phyloP scores from a whole-genome alignment of 371 early-diverging fungal genomes.

The Funneliformis caledonium region DNA sequence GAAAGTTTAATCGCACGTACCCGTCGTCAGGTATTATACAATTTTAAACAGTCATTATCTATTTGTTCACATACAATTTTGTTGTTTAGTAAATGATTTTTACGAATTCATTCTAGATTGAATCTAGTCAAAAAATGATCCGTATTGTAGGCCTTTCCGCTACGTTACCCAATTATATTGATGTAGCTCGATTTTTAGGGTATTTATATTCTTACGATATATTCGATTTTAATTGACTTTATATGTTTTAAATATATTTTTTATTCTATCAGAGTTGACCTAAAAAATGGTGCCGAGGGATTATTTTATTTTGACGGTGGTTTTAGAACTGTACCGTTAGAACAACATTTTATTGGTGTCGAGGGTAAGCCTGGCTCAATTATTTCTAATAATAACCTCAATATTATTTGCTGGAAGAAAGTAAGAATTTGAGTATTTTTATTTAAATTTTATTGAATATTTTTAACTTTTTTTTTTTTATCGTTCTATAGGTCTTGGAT shows the following conservation, averaged over 20 bases:
- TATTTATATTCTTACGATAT: conserved; percentile 17
- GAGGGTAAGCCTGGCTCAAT: conserved; percentile 85
- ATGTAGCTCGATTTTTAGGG: conserved; percentile 95
- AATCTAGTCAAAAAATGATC: conserved; percentile 91
- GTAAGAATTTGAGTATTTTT: conserved; percentile 46
- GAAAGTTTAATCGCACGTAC: conserved; percentile 98
- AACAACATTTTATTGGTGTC: conserved; percentile 93
- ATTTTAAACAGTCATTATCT: neutral
- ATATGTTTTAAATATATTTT: neutral
- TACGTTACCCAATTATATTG: conserved; percentile 98
- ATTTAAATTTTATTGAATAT: neutral
- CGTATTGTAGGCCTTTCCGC: conserved; percentile 99
- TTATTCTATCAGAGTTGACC: conserved; percentile 71
- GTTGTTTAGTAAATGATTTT: neutral
- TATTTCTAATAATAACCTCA: conserved; percentile 70
- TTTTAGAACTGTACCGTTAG: conserved; percentile 94
- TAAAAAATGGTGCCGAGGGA: conserved; percentile 67
- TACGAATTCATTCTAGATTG: conserved; percentile 56
- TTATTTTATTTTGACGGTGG: conserved; percentile 96
- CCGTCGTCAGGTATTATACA: conserved; percentile 68
- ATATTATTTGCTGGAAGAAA: conserved; percentile 88
- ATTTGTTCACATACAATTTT: neutral
- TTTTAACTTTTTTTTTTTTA: neutral
- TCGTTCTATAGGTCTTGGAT: conserved; percentile 47
- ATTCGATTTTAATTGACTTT: neutral